These are phyloP conservation scores for Picea glauca DNA, from an alignment of 75 land plant genomes.

Conservation along the genomic window DNA sequence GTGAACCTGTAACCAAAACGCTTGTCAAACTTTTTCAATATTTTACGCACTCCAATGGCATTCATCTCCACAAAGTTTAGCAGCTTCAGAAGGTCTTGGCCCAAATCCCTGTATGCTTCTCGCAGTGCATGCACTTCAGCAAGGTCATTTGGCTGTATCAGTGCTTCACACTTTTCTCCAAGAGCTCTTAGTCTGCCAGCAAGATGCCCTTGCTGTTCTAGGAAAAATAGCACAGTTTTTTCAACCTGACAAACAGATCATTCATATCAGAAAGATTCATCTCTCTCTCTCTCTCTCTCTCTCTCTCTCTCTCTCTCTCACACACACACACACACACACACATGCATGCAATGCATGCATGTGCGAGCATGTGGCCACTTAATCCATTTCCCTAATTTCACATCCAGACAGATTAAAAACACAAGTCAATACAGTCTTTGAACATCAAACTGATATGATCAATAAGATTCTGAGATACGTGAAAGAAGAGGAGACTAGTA, in stretches of 20 bases:
- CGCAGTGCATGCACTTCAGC: constrained; percentile 26
- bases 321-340: no score
- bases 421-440: neutral
- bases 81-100: constrained; percentile 73
- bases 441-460: neutral
- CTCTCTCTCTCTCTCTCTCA: no score
- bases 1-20: constrained; percentile 84
- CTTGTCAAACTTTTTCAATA: constrained; percentile 94
- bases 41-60: constrained; percentile 87
- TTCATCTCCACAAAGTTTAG: constrained; percentile 85
- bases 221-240: constrained; percentile 75
- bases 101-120: constrained; percentile 62
- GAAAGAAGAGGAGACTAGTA: neutral
- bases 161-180: constrained; percentile 43
- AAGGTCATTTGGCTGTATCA: constrained; percentile 25
- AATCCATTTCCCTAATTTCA: neutral
- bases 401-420: neutral
- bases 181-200: constrained; percentile 56
- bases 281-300: neutral
- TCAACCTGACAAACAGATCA: constrained; percentile 59
- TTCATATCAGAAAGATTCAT: neutral
- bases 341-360: no score
- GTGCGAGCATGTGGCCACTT: neutral
- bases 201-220: constrained; percentile 81
- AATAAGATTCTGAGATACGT: neutral